A percentile compares a stretch with the other conserved stretches of the same genome.
Conservation (phyloP, 2,329 filamentous ascomycete species). For the Ilyonectria destructans region DNA sequence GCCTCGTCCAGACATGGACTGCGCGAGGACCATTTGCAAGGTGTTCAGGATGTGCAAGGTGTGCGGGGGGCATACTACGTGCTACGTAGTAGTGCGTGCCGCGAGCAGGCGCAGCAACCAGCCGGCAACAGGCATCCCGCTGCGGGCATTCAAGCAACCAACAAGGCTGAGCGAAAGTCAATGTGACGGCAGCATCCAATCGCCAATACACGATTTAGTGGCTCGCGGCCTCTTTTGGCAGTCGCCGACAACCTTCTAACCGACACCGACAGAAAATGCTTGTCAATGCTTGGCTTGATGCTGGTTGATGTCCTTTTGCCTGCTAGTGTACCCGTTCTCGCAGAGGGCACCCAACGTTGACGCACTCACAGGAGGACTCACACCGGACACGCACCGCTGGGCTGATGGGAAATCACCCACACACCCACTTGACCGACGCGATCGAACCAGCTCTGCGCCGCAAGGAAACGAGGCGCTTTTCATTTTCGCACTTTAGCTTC, state of each 20-base stretch:
- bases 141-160: slow-evolving; percentile 20
- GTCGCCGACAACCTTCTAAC: slow-evolving; percentile 35
- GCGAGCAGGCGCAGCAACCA: slow-evolving; percentile 5
- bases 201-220: slow-evolving; percentile 3
- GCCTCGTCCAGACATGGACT: neutral
- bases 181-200: slow-evolving; percentile 30
- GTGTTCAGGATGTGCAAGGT: slow-evolving; percentile 4
- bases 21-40: neutral
- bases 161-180: slow-evolving; percentile 36
- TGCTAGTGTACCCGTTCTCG: slow-evolving; percentile 10
- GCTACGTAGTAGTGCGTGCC: slow-evolving; percentile 4
- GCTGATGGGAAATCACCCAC: neutral
- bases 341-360: slow-evolving; percentile 11
- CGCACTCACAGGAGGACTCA: slow-evolving; percentile 14
- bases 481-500: neutral
- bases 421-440: neutral
- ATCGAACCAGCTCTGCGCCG: neutral
- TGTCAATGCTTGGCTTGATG: slow-evolving; percentile 28
- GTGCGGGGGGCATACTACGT: slow-evolving; percentile 14
- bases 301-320: slow-evolving; percentile 11
- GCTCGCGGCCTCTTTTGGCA: slow-evolving; percentile 40
- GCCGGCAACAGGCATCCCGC: slow-evolving; percentile 23
- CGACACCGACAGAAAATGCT: slow-evolving; percentile 1
- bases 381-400: neutral
- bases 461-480: neutral